Evolutionary conservation across 2,329 filamentous ascomycete species (phyloP).

Genomic region (Aspergillus tamarii): DNA sequence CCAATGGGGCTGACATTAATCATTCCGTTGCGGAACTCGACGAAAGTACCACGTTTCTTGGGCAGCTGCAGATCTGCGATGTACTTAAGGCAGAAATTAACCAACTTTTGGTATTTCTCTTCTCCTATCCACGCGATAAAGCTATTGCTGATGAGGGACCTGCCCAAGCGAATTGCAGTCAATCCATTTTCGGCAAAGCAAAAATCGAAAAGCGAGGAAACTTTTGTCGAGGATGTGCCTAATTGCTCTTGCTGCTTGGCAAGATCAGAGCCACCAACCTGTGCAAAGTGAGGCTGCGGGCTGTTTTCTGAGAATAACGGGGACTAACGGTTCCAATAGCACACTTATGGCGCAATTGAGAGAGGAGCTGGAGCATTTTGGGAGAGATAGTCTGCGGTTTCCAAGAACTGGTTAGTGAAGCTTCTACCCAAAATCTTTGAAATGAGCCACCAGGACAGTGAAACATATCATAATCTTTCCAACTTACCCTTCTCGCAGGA

Average conservation of each 20-base stretch:
- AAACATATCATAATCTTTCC: not conserved
- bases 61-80: slow-evolving; percentile 65
- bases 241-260: slow-evolving; percentile 96
- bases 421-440: not conserved
- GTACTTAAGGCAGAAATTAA: slow-evolving; percentile 61
- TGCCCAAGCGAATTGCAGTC: slow-evolving; percentile 82
- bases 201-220: slow-evolving; percentile 91
- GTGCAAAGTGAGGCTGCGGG: slow-evolving; percentile 21
- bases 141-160: slow-evolving; percentile 73
- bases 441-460: not conserved
- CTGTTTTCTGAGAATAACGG: not conserved
- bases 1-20: slow-evolving; percentile 67
- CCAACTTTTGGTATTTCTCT: slow-evolving; percentile 67
- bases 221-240: slow-evolving; percentile 67
- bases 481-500: slow-evolving; percentile 69
- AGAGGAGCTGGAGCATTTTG: slow-evolving; percentile 82
- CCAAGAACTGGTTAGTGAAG: slow-evolving; percentile 5
- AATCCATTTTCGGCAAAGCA: slow-evolving; percentile 97
- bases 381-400: slow-evolving; percentile 64
- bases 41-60: slow-evolving; percentile 67
- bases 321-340: slow-evolving; percentile 37
- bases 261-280: slow-evolving; percentile 85
- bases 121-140: slow-evolving; percentile 95
- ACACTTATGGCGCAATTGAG: slow-evolving; percentile 69
- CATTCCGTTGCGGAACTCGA: slow-evolving; percentile 69